Evolutionary conservation across 164 flowering plant species (phyloP).

Genomic region (Stephania cephalantha): DNA sequence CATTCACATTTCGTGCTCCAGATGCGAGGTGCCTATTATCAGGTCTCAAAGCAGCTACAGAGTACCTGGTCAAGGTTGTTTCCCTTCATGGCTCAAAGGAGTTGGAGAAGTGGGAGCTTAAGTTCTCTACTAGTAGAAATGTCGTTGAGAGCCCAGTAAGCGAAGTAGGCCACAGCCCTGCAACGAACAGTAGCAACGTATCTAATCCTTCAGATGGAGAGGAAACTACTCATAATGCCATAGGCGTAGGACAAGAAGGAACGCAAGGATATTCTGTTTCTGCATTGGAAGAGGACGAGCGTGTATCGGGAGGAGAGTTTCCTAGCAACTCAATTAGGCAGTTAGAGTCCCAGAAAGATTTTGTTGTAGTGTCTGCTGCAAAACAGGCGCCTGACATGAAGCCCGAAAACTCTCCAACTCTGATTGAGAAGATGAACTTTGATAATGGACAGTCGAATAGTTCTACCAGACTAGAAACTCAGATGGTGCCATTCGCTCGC

Average conservation of each 20-base stretch:
- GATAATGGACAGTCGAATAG: conserved; percentile 34
- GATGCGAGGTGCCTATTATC: conserved; percentile 42
- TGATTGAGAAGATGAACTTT: conserved; percentile 32
- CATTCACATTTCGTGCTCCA: conserved; percentile 44
- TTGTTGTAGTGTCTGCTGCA: conserved; percentile 7
- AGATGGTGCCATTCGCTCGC: conserved; percentile 34
- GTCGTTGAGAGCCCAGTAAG: conserved; percentile 20
- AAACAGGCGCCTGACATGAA: conserved; percentile 26
- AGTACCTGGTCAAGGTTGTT: conserved; percentile 61
- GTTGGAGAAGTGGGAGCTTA: conserved; percentile 46
- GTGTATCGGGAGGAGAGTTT: conserved; percentile 14
- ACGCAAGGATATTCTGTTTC: conserved; percentile 29
- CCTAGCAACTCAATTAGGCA: conserved; percentile 13
- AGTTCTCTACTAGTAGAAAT: conserved; percentile 30
- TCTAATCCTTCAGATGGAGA: conserved; percentile 94
- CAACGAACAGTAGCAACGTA: conserved; percentile 66
- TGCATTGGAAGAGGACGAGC: conserved; percentile 39
- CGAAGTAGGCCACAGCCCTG: conserved; percentile 60
- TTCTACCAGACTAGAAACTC: conserved; percentile 29
- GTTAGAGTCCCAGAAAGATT: conserved; percentile 1
- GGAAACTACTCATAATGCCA: conserved; percentile 52
- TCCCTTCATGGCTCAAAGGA: conserved; percentile 31
- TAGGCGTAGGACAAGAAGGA: conserved; percentile 25
- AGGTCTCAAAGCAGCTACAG: conserved; percentile 54
- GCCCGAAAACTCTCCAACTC: conserved; percentile 22